Percentiles rank a stretch among this genome's conserved stretches.
Conservation (phyloP, 805 yeast genomes). For the Barnettozyma pratensis region DNA sequence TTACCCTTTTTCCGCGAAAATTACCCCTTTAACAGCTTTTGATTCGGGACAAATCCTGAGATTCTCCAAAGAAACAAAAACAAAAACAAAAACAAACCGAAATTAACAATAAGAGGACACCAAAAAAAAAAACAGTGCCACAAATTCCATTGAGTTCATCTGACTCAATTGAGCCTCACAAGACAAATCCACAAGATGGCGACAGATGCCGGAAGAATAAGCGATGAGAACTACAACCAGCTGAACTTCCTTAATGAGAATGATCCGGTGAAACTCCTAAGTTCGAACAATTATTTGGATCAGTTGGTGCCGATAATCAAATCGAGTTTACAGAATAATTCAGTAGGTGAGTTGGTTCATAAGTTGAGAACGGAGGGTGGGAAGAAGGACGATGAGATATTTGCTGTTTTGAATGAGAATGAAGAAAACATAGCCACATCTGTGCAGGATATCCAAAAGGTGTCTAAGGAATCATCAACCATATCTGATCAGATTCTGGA, state of each 20-base stretch:
- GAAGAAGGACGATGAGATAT: conserved; percentile 59
- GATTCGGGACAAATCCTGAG: not conserved
- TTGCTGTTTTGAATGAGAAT: conserved; percentile 53
- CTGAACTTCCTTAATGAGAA: conserved; percentile 18
- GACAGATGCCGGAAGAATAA: not conserved
- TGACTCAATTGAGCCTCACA: not conserved
- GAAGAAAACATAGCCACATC: conserved; percentile 53
- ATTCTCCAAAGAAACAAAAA: not conserved
- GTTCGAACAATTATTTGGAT: conserved; percentile 67
- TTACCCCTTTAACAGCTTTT: not conserved
- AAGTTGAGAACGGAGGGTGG: conserved; percentile 52
- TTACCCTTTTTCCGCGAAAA: not conserved
- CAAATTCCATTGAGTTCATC: too few species aligned
- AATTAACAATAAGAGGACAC: too few species aligned
- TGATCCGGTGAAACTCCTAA: conserved; percentile 22
- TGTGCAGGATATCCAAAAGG: conserved; percentile 55
- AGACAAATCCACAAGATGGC: not conserved
- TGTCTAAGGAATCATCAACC: conserved; percentile 51
- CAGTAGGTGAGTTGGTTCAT: conserved; percentile 51
- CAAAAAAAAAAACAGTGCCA: not conserved
- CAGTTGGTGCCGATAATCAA: conserved; percentile 73
- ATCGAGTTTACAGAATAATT: conserved; percentile 50
- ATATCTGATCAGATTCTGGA: conserved; percentile 50
- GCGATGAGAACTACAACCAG: conserved; percentile 2
- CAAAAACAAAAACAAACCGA: too few species aligned